phyloP scores from a whole-genome alignment of 2,329 filamentous ascomycete genomes.

The Scedosporium minutisporum region DNA sequence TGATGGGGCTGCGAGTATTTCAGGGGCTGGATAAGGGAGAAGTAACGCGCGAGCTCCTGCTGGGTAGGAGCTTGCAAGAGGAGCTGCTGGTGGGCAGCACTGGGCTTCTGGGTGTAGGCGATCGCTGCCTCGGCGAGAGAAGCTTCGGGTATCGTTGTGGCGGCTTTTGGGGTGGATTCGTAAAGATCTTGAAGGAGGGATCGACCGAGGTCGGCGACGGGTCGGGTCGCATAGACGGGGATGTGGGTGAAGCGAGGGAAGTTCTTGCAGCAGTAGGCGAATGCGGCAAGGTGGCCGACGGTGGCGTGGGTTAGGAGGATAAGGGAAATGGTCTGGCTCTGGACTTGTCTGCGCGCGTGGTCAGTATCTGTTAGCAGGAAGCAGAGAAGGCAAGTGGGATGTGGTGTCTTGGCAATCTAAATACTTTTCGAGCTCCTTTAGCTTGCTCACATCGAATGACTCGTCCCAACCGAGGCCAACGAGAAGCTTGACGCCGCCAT shows the following conservation, averaged over 20 bases:
- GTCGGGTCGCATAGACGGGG: slow-evolving; percentile 86
- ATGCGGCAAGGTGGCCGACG: slow-evolving; percentile 81
- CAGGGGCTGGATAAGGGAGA: slow-evolving; percentile 78
- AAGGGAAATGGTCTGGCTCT: slow-evolving; percentile 66
- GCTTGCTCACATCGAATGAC: slow-evolving; percentile 69
- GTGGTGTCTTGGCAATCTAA: slow-evolving; percentile 15
- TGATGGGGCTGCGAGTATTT: slow-evolving; percentile 97
- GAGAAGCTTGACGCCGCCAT: slow-evolving; percentile 91
- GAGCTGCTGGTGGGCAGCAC: slow-evolving; percentile 40
- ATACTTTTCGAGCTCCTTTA: slow-evolving; percentile 85
- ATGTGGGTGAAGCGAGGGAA: slow-evolving; percentile 86
- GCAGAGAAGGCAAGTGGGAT: slow-evolving; percentile 8
- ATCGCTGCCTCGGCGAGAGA: slow-evolving; percentile 58
- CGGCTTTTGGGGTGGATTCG: slow-evolving; percentile 75
- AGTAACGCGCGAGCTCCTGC: slow-evolving; percentile 88
- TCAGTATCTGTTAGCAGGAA: neutral
- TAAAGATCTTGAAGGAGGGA: slow-evolving; percentile 90
- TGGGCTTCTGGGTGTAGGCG: slow-evolving; percentile 40
- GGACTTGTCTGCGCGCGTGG: slow-evolving; percentile 58
- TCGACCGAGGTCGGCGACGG: slow-evolving; percentile 85
- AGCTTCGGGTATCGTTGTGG: slow-evolving; percentile 67
- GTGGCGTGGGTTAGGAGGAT: slow-evolving; percentile 94
- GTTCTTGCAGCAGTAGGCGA: slow-evolving; percentile 94
- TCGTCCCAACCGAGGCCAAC: slow-evolving; percentile 97
- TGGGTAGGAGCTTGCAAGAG: slow-evolving; percentile 61